Base-by-base conservation (phyloP, 192 early-diverging fungal species). In the Backusella australiensis region DNA sequence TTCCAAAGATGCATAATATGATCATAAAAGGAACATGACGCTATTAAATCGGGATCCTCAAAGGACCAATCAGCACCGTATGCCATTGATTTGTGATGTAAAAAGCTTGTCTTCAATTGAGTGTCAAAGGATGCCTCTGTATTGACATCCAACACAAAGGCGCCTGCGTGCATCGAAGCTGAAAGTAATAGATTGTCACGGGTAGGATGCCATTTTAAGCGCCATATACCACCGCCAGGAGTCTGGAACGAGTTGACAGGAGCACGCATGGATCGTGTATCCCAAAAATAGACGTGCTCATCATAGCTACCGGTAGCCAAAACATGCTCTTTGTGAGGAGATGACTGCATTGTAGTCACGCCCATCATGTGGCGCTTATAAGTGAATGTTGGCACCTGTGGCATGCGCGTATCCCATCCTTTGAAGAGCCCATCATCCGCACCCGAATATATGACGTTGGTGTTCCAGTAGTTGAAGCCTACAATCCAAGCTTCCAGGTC, bases 241-340 rank as follows among this genome's bases (percentile, higher is more conserved):
- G 91, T 90, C 35, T 87, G 87, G 52, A 88, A 78, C 23, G 93
- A 92, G 1, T 83, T 75, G 59, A 96, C 29, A 3, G 96, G 96
- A 23, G 71, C 46, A n/a, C 91, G 85, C 93, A 97, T 95, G 8
- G 79, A 87, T 11, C 97, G 89, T 5, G 89, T 93, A 78, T 99
- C 97, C 97, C 97, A 99, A 46, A 97, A 86, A 69, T 92, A 77
- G 46, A 98, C 84, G 23, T 88, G 85, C 53, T 97, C 96, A 80
- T 99, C 96, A 74, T 99, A 99, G 77, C 95, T 94, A 74, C 96
- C 97, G 0, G 95, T 97, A 1, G 93, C 94, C 41, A 99, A 77
- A 29, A 93, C 81, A 78, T 96, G 84, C 74, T 95, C 91, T 21
- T 86, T 71, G 75, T 92, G 91, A 34, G 94, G 94, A 75, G 92